Evolutionary conservation across 169 alveolate genomes (phyloP), one percentile per base, ranked within the genome.

Genomic region (Perkinsus olseni): DNA sequence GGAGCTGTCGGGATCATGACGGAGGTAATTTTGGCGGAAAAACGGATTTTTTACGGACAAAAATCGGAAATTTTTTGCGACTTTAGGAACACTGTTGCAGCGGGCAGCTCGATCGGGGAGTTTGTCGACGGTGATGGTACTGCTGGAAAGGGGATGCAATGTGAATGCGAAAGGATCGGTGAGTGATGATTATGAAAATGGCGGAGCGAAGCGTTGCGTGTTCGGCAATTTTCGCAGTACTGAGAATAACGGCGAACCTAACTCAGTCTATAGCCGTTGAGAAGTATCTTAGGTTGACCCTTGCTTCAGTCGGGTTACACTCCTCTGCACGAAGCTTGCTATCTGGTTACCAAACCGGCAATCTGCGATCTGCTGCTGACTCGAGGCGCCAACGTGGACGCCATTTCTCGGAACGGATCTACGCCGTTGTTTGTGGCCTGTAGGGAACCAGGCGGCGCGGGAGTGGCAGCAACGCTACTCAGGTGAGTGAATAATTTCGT

Each of bases 371-470:
- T 90, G 4, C 39, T 90, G 28, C 48, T 90, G 92, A 21, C 38
- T n/a, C 8, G 40, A 24, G 40, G 40, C 38, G 92, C 92, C 51
- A 91, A 91, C 31, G 48, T 31, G 48, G 92, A 91, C 62, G 92
- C 92, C 20, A 91, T 91, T 4, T 91, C 92, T 1, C 31, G 40
- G 36, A 91, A 91, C 62, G 92, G 92, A 6, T 37, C 62, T 20
- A 91, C 92, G 31, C 92, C 92, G 74, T 34, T 91, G 74, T 48
- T 91, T 28, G 92, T 91, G 13, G 92, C 92, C 3, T 39, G 74
- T 1, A 37, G 92, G 40, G 92, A 91, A 38, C 62, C 6, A 45
- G 62, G 62, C 24, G 62, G 62, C 6, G 62, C 62, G 6, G 62
- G 24, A 10, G 17, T 45, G 17, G 62, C 62, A 10, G 62, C 62